phyloP scores from a whole-genome alignment of 2,329 filamentous ascomycete genomes.

The Amauroascus niger region DNA sequence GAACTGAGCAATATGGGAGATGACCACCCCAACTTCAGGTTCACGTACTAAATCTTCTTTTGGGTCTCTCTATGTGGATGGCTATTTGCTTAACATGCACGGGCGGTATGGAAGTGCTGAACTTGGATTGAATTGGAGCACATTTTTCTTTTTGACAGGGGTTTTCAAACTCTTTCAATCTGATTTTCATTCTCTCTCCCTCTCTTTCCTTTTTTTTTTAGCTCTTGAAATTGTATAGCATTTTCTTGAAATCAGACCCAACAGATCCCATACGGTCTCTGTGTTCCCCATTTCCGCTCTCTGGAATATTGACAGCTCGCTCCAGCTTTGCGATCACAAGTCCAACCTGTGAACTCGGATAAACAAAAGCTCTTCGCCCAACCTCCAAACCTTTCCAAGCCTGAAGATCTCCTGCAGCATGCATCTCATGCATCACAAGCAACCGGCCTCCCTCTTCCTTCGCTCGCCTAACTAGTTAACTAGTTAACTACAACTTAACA shows the following conservation, averaged over 20 bases:
- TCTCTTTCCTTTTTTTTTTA: too few species aligned
- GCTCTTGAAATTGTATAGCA: too few species aligned
- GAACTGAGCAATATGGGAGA: constrained; percentile 34
- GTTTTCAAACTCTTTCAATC: neutral
- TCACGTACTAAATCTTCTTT: constrained; percentile 24
- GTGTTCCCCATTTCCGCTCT: too few species aligned
- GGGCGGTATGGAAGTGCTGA: neutral
- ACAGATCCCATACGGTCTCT: too few species aligned
- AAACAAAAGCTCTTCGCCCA: neutral
- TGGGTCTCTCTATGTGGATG: neutral
- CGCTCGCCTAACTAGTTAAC: neutral
- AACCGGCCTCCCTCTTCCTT: neutral
- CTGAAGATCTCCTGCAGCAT: neutral
- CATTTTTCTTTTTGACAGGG: too few species aligned
- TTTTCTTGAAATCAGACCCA: too few species aligned
- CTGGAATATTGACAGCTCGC: too few species aligned
- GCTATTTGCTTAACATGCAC: neutral
- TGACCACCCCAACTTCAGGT: constrained; percentile 33
- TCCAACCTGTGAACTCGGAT: too few species aligned
- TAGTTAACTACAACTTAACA: too few species aligned
- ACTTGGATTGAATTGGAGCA: neutral
- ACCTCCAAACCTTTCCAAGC: neutral
- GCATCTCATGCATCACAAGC: neutral
- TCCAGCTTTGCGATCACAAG: too few species aligned
- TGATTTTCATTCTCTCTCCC: too few species aligned